Base-by-base conservation (phyloP, 306 rosid species). In the Rubus parviflorus region DNA sequence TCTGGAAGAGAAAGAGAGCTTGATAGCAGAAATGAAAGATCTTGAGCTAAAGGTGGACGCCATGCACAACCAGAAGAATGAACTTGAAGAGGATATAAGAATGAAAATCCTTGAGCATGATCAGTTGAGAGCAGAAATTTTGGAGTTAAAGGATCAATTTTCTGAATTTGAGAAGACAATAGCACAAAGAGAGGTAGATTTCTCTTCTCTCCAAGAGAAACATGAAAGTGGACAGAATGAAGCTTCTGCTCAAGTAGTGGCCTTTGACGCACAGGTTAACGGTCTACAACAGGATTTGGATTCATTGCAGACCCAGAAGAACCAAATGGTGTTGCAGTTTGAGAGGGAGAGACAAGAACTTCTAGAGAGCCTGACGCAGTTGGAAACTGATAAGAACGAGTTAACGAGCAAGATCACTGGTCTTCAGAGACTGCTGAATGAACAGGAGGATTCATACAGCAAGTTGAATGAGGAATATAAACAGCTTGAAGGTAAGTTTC, bases 321-420 rank as follows among this genome's bases (percentile, higher is more conserved):
- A 84, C 67, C 90, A 90, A 79, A 80, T 87, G 64, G 90, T 75
- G 82, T 76, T 75, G 71, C 88, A 73, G 78, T 58, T 77, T 73
- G 86, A 82, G 76, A 73, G 73, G 83, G 81, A 82, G 78, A 89
- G 68, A 79, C 82, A 84, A 72, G 90, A 88, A 76, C 88, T 88
- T 72, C 80, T 70, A 45, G 88, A 85, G 68, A 82, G 78, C 49
- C 80, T 88, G 75, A 35, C 40, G 37, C 49, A 66, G 83, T 69
- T 85, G 77, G 90, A 80, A 81, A 86, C 82, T 71, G 90, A 90
- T 65, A 91, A 84, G 81, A 74, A 75, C 40, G 94, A 91, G 77
- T 74, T 90, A 58, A 79, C 72, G 46, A 80, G 83, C 81, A 85
- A 64, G 70, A 70, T 75, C 8, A 25, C 68, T 41, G 86, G 77